Evolutionary conservation across 2,329 filamentous ascomycete species (phyloP), one percentile per base, ranked within the genome.

Genomic region (Fusarium pseudonygamai): DNA sequence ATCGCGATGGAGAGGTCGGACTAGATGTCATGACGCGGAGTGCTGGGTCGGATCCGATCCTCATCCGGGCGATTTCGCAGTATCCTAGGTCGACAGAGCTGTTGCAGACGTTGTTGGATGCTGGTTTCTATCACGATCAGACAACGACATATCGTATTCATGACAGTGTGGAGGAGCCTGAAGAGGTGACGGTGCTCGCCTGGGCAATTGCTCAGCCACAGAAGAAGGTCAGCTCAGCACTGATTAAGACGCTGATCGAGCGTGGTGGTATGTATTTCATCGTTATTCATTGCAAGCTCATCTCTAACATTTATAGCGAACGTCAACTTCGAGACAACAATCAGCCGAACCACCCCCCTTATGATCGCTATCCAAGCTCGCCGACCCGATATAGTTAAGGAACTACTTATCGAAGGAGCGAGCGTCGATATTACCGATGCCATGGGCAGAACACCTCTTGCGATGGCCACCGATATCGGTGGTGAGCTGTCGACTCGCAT

Each of bases 141-240:
- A 83, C 83, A 5, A 84, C 79, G 6, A 82, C 74, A 2, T 83
- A 79, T 60, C 82, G 79, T 6, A 82, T 89, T 5, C 80, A 87
- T 62, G 81, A 85, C 1, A 83, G 85, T 16, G 67, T 85, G 1
- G 84, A 86, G 4, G 86, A 87, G 40, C 81, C 84, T 7, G 90
- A 93, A 78, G 81, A 84, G 15, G 84, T 90, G 49, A 88, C 88
- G 4, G 82, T 91, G 5, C 80, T 93, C 13, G 82, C 87, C 57
- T 93, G 90, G 90, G 86, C 89, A 0, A 83, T 93, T 58, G 81
- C 88, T 12, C 89, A 92, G 70, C 88, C 89, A 1, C 88, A 91
- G 71, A 92, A 92, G 78, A 86, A 86, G 68, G 85, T 92, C 57
- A 91, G 89, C 78, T 89, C 87, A 39, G 79, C 83, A 9, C 81